Evolutionary conservation across 2,329 filamentous ascomycete species (phyloP).

Genomic region (Exophiala calicioides): DNA sequence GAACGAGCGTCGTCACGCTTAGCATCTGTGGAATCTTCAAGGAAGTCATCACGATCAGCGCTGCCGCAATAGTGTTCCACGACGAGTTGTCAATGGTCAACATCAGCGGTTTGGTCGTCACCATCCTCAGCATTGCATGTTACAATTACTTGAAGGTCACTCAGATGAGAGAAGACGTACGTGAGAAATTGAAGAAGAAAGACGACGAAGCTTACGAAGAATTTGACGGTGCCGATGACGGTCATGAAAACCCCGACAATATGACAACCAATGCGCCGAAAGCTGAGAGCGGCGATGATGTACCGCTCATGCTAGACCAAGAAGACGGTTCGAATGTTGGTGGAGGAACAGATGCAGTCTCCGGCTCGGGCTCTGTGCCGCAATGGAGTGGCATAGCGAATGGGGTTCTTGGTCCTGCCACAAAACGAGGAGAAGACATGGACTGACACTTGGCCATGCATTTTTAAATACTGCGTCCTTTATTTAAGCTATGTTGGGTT

Average conservation of each 20-base stretch:
- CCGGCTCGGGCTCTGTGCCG: slow-evolving; percentile 1
- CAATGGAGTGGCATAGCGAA: not conserved
- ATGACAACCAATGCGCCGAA: slow-evolving; percentile 7
- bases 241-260: slow-evolving; percentile 1
- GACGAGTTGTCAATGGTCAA: slow-evolving; percentile 87
- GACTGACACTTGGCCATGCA: slow-evolving; percentile 27
- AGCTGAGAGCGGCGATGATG: slow-evolving; percentile 4
- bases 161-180: slow-evolving; percentile 80
- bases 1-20: slow-evolving; percentile 92
- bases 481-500: too few species aligned
- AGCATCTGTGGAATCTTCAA: slow-evolving; percentile 99
- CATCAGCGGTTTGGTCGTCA: slow-evolving; percentile 81
- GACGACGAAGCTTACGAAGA: slow-evolving; percentile 23
- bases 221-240: slow-evolving; percentile 4
- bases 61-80: slow-evolving; percentile 83
- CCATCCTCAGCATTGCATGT: slow-evolving; percentile 77
- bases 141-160: slow-evolving; percentile 96
- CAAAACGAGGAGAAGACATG: slow-evolving; percentile 13
- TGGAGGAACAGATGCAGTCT: slow-evolving; percentile 6
- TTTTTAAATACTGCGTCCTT: too few species aligned
- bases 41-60: slow-evolving; percentile 92
- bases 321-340: slow-evolving; percentile 2
- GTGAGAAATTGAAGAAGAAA: slow-evolving; percentile 40
- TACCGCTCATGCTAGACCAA: slow-evolving; percentile 20
- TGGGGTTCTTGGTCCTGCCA: slow-evolving; percentile 1